Base-by-base conservation (phyloP, 805 yeast genomes). In the Zygoascus flipseniorum region DNA sequence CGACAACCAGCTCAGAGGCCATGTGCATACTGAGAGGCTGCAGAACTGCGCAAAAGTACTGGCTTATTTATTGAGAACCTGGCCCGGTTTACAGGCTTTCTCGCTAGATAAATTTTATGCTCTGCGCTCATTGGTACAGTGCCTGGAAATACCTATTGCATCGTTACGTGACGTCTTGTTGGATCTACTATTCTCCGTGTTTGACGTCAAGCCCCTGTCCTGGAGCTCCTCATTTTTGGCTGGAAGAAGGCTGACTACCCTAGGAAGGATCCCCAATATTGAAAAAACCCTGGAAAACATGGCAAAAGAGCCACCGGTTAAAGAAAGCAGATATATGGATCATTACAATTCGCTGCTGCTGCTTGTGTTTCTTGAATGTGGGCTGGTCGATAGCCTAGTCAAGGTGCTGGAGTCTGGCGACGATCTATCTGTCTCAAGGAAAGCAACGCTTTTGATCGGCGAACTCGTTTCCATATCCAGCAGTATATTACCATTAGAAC, bases 51-150 rank as follows among this genome's bases (percentile, higher is more conserved):
- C 89, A 0, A 74, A 78, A 44, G 72, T 88, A 8, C 65, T 92
- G 1, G 70, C 85, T 0, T 65, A 77, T 3, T 69, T 87, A 23
- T 68, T 92, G 48, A 85, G 87, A 56, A 76, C 81, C 35, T 84
- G 92, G 81, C 75, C 85, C 11, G 99, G 99, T 0, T 62, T 89
- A 10, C 75, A 83, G 55, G 78, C 84, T 14, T 78, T 83, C 60
- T 76, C 85, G 0, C 73, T 77, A 53, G 72, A 82, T 58, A 69
- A 80, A 54, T 83, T 80, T 56, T 70, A 72, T 52, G 76, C 83
- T 9, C 63, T 90, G 20, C 72, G 70, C 43, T 79, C 80, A 51
- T 69, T 90, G 31, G 69, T 90, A 2, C 68, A 74, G 44, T 83
- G 89, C 64, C 70, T 93, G 44, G 68, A 72, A n/a, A 74, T 77